Evolutionary conservation across 768 basidiomycete species (phyloP).

Genomic region (Boletus rubescentipes): DNA sequence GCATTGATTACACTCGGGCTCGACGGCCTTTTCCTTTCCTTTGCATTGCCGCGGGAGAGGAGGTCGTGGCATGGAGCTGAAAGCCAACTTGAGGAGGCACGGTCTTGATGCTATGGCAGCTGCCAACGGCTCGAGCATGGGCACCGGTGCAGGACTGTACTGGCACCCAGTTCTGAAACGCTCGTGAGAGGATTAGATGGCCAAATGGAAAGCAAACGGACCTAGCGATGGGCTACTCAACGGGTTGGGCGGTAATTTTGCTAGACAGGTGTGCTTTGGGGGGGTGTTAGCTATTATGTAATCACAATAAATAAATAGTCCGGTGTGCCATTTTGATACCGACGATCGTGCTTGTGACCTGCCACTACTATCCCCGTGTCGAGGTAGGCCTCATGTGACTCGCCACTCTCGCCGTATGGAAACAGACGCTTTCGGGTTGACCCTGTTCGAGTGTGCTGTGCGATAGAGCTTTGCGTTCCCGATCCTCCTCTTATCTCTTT

Average conservation of each 20-base stretch:
- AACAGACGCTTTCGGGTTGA: background rate
- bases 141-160: slow-evolving; percentile 25
- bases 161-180: background rate
- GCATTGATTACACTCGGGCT: slow-evolving; percentile 33
- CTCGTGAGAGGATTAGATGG: background rate
- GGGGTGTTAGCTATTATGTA: slow-evolving; percentile 16
- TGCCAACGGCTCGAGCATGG: slow-evolving; percentile 66
- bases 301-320: slow-evolving; percentile 10
- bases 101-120: slow-evolving; percentile 46
- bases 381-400: slow-evolving; percentile 20
- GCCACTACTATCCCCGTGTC: slow-evolving; percentile 12
- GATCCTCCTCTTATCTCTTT: background rate
- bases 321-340: slow-evolving; percentile 10
- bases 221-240: slow-evolving; percentile 8
- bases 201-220: slow-evolving; percentile 1
- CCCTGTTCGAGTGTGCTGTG: slow-evolving; percentile 20
- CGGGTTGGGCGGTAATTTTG: slow-evolving; percentile 5
- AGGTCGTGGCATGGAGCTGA: slow-evolving; percentile 30
- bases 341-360: background rate
- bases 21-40: slow-evolving; percentile 50
- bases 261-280: background rate
- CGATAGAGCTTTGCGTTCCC: slow-evolving; percentile 6
- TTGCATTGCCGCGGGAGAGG: slow-evolving; percentile 49
- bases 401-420: slow-evolving; percentile 1
- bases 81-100: slow-evolving; percentile 28